Conservation (phyloP, 176 grass and related monocot species). For the Aegilops tauschii region DNA sequence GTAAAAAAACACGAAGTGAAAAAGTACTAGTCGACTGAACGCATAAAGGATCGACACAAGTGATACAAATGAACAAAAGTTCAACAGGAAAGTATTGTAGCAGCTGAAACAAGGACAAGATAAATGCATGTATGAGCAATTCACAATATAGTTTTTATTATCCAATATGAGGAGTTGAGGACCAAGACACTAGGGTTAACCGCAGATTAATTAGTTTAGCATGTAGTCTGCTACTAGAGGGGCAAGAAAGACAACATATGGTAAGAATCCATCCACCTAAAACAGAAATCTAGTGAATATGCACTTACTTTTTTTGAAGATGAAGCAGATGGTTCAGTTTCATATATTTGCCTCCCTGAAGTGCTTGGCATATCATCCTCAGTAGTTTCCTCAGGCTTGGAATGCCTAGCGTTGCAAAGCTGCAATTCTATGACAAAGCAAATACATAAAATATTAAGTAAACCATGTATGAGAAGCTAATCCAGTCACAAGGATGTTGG, state of each 20-base stretch:
- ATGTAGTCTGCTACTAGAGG: not conserved
- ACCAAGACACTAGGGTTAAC: not conserved
- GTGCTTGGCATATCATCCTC: conserved; percentile 91
- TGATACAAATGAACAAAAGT: not conserved
- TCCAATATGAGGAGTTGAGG: conserved; percentile 1
- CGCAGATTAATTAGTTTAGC: not conserved
- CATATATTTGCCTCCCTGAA: conserved; percentile 79
- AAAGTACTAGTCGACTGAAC: not conserved
- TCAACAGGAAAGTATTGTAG: not conserved
- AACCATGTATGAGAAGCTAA: conserved; percentile 6
- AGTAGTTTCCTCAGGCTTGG: conserved; percentile 55
- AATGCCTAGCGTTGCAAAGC: conserved; percentile 76
- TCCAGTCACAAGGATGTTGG: not conserved
- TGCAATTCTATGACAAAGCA: conserved; percentile 62
- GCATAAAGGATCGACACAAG: not conserved
- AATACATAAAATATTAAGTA: not conserved
- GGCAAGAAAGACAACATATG: conserved; percentile 1
- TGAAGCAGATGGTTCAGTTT: conserved; percentile 38
- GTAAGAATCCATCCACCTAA: conserved; percentile 6
- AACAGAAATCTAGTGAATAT: conserved; percentile 12
- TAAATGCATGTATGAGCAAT: not conserved
- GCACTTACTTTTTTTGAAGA: conserved; percentile 57
- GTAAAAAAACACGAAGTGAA: not conserved
- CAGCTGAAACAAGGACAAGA: not conserved
- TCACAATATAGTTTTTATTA: conserved; percentile 1